phyloP scores from a whole-genome alignment of 768 basidiomycete genomes.

The Rhizopogon rudus region DNA sequence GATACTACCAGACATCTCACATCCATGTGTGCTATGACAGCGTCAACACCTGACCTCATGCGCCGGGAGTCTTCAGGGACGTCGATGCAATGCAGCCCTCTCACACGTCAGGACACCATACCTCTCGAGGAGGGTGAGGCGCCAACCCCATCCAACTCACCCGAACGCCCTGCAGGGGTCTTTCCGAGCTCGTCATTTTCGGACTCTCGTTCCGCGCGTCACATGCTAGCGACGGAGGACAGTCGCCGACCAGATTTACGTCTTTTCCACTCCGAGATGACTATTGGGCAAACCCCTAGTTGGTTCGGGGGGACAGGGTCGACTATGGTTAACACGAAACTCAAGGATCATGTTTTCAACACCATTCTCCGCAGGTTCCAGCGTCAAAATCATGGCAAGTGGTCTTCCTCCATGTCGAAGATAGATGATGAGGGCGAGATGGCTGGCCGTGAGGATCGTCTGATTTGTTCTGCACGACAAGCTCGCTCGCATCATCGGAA shows the following conservation, averaged over 20 bases:
- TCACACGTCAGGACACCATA: slow-evolving; percentile 35
- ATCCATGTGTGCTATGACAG: slow-evolving; percentile 44
- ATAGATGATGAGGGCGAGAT: slow-evolving; percentile 56
- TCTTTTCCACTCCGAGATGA: slow-evolving; percentile 37
- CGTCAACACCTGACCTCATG: slow-evolving; percentile 69
- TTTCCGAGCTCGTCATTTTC: slow-evolving; percentile 28
- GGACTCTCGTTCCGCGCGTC: slow-evolving; percentile 14
- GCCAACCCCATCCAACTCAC: slow-evolving; percentile 48
- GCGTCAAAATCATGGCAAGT: slow-evolving; percentile 35
- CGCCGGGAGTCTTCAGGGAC: slow-evolving; percentile 10
- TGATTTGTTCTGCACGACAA: background rate
- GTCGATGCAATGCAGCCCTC: slow-evolving; percentile 33
- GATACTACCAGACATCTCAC: slow-evolving; percentile 30
- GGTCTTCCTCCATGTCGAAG: slow-evolving; percentile 30
- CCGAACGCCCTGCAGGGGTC: slow-evolving; percentile 28
- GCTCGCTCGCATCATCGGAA: slow-evolving; percentile 13
- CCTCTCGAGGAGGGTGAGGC: slow-evolving; percentile 35
- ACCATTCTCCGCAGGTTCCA: slow-evolving; percentile 76
- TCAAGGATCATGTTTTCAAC: slow-evolving; percentile 95
- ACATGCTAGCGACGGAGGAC: slow-evolving; percentile 15
- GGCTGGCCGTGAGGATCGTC: slow-evolving; percentile 37
- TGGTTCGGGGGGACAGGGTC: slow-evolving; percentile 89
- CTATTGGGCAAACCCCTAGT: slow-evolving; percentile 34
- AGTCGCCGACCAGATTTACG: slow-evolving; percentile 33
- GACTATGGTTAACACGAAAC: slow-evolving; percentile 87